Evolutionary conservation across 805 yeast genomes (phyloP).

Genomic region (Vanderwaltozyma verrucispora): DNA sequence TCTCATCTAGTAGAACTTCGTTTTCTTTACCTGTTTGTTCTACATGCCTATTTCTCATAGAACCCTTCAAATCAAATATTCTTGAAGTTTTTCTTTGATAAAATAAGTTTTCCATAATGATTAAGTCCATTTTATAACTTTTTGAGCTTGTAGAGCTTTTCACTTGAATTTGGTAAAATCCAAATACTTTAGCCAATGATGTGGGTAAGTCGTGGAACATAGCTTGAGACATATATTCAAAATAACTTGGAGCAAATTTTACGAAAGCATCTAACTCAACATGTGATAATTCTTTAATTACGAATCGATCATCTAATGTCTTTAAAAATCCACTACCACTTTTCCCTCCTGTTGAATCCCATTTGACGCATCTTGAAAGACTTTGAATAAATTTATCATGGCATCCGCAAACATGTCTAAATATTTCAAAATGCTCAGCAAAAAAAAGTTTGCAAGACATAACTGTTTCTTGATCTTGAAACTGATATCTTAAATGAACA

Average conservation of each 20-base stretch:
- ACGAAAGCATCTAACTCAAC: constrained; percentile 89
- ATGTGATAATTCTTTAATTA: constrained; percentile 80
- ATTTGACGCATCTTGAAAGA: constrained; percentile 82
- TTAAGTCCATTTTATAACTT: constrained; percentile 74
- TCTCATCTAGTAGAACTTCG: constrained; percentile 90
- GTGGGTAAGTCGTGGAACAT: constrained; percentile 92
- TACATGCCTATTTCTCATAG: constrained; percentile 95
- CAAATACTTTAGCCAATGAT: constrained; percentile 87
- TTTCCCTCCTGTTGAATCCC: constrained; percentile 96
- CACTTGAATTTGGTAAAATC: constrained; percentile 88
- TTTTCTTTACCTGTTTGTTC: constrained; percentile 92
- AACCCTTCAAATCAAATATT: constrained; percentile 92
- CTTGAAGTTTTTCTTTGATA: constrained; percentile 72
- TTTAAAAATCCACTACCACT: constrained; percentile 91
- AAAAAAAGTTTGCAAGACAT: constrained; percentile 90
- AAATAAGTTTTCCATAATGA: constrained; percentile 93
- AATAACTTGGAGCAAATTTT: constrained; percentile 91
- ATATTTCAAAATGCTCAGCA: constrained; percentile 94
- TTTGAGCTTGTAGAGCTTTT: constrained; percentile 59
- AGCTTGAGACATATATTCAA: constrained; percentile 92
- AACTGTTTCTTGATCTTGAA: constrained; percentile 72
- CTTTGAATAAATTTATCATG: constrained; percentile 74
- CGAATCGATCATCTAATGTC: constrained; percentile 81
- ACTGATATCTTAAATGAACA: constrained; percentile 85
- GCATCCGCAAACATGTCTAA: constrained; percentile 73